phyloP scores from a whole-genome alignment of 2,329 filamentous ascomycete genomes.

The Ophiostoma piceae region DNA sequence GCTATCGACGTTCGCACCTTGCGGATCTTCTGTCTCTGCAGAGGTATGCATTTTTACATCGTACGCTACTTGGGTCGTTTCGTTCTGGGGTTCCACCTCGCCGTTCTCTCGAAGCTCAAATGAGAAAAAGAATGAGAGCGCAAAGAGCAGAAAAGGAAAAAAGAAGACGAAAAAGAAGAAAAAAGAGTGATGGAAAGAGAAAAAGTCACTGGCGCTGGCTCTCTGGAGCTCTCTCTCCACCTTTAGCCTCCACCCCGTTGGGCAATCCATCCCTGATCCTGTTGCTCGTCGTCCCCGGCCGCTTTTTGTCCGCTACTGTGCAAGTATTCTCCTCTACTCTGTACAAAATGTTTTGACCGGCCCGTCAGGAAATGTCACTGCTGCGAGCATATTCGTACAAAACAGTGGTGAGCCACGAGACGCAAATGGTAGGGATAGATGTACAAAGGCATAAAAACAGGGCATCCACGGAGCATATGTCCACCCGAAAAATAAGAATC shows the following conservation, averaged over 20 bases:
- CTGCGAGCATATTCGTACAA: neutral
- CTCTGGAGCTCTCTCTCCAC: conserved; percentile 14
- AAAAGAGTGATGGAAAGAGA: neutral
- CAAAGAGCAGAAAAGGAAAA: neutral
- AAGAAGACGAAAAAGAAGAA: neutral
- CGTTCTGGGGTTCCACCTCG: neutral
- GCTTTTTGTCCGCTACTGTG: conserved; percentile 4
- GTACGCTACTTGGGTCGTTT: neutral
- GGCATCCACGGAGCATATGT: neutral
- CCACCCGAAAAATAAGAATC: neutral
- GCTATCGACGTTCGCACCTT: neutral
- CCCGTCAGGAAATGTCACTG: neutral
- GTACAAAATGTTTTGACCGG: neutral
- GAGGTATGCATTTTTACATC: neutral
- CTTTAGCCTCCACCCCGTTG: conserved; percentile 15
- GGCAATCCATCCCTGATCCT: conserved; percentile 12
- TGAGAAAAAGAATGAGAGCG: neutral
- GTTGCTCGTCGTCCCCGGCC: neutral
- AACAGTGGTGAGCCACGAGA: neutral
- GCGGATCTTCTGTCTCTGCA: neutral
- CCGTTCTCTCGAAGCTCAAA: conserved; percentile 1
- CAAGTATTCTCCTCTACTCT: no score
- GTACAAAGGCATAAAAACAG: neutral
- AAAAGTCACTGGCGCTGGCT: neutral
- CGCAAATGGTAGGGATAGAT: neutral